Base-by-base conservation (phyloP, 495 filamentous ascomycete species). In the Cercophora samala region DNA sequence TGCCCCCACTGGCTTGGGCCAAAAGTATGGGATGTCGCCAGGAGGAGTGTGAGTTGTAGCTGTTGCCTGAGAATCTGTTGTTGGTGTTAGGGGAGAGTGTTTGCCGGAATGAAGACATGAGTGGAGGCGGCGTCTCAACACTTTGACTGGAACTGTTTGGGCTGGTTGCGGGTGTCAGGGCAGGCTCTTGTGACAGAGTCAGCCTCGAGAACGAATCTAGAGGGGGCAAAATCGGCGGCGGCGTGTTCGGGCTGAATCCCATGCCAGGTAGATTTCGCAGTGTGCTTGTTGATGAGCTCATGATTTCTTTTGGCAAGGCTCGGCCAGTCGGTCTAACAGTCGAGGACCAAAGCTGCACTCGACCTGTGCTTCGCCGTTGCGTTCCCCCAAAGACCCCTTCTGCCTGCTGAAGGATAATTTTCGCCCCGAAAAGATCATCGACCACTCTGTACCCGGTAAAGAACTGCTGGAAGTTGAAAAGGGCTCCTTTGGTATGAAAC, bases 391-490 rank as follows among this genome's bases (percentile, higher is more conserved):
- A 0, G 5, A 56, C 4, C 3, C 5, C 4, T 5, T 51, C 42
- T 11, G 66, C 66, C 4, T 32, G 54, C 25, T 68, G 66, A 0
- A 21, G 8, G 0, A 23, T 65, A 19, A 68, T 37, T 42, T n/a
- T 53, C 0, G 60, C 63, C 9, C 29, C 54, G 8, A 13, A 72
- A 66, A 65, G 51, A 46, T 72, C 61, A 55, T 72, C 70, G 0
- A 72, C 70, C 22, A 72, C 62, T 56, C 68, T 69, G 64, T 66
- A 72, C 1, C 70, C 70, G 1, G 67, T 72, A 25, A 69, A 53
- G 13, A 55, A 67, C 46, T 69, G 52, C 24, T 72, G 70, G n/a
- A 69, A 69, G 19, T 21, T 53, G n/a, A 72, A 69, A 0, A 69
- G 61, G 46, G 65, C 69, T 42, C 62, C 46, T 4, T 52, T 24